A percentile compares a stretch with the other conserved stretches of the same genome.
Evolutionary conservation across 805 yeast species (phyloP).

Genomic region (Pichia kluyveri): DNA sequence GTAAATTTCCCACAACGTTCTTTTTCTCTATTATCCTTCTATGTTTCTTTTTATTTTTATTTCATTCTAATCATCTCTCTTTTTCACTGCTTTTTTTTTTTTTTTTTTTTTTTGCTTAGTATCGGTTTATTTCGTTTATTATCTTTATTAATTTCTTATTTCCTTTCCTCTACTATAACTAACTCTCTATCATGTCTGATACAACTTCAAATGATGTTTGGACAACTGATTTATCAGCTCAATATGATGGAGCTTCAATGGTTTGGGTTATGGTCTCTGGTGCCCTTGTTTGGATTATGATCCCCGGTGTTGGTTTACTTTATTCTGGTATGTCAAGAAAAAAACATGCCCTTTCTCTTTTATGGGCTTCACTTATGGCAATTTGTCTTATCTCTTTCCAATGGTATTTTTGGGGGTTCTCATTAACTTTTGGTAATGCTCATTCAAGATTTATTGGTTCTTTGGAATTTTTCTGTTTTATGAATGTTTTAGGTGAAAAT

Average conservation of each 20-base stretch:
- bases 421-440: constrained; percentile 58
- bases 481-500: constrained; percentile 76
- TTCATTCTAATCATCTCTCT: too few species aligned
- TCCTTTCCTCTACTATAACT: too few species aligned
- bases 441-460: constrained; percentile 68
- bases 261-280: constrained; percentile 77
- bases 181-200: too few species aligned
- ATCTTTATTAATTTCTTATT: too few species aligned
- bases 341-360: constrained; percentile 86
- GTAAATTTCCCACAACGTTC: too few species aligned
- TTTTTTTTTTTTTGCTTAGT: too few species aligned
- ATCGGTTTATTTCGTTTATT: too few species aligned
- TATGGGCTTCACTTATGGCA: constrained; percentile 93
- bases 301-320: constrained; percentile 90
- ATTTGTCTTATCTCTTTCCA: constrained; percentile 78
- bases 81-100: too few species aligned
- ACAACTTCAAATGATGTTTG: constrained; percentile 8
- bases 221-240: constrained; percentile 60
- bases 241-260: constrained; percentile 69
- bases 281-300: constrained; percentile 87
- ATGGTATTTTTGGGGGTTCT: constrained; percentile 99
- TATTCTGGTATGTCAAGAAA: constrained; percentile 93
- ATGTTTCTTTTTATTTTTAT: too few species aligned
- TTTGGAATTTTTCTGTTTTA: constrained; percentile 70
- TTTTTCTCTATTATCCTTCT: too few species aligned